Percentiles rank a stretch among this genome's conserved stretches.
These are phyloP conservation scores for Cucurbita ficifolia DNA, from an alignment of 306 rosid genomes.

Conservation along the genomic window DNA sequence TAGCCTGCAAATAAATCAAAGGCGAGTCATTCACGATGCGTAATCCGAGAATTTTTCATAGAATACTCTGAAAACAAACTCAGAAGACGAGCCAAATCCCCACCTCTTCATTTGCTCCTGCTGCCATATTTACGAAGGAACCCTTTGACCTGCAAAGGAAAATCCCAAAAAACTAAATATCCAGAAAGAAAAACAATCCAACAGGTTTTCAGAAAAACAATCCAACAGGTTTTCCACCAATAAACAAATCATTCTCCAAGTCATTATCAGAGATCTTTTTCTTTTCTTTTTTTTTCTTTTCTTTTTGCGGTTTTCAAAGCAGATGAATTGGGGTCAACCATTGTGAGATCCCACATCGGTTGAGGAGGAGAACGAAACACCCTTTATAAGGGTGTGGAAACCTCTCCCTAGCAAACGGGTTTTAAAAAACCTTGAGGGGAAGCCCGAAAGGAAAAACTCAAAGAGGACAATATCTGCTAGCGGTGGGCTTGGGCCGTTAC, in stretches of 20 bases:
- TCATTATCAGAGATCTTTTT: not conserved
- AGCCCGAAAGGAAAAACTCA: too few relatives aligned
- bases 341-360: not conserved
- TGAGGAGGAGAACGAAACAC: too few relatives aligned
- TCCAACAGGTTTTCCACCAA: not conserved
- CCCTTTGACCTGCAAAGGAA: conserved; percentile 60
- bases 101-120: conserved; percentile 98
- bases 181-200: conserved; percentile 7
- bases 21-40: not conserved
- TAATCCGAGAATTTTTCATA: not conserved
- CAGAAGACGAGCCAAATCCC: conserved; percentile 8
- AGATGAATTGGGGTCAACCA: not conserved
- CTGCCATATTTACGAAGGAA: conserved; percentile 72
- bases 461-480: too few relatives aligned
- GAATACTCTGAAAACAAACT: not conserved
- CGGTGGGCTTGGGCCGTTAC: too few relatives aligned
- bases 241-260: not conserved
- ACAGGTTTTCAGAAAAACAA: conserved; percentile 12
- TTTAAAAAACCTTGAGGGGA: too few relatives aligned
- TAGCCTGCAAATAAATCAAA: conserved; percentile 47
- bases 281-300: too few relatives aligned
- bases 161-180: not conserved
- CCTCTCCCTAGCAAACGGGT: too few relatives aligned
- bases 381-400: too few relatives aligned
- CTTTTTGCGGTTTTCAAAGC: not conserved